Conservation (phyloP, 1,139 yeast species). For the Candida glucosophila region DNA sequence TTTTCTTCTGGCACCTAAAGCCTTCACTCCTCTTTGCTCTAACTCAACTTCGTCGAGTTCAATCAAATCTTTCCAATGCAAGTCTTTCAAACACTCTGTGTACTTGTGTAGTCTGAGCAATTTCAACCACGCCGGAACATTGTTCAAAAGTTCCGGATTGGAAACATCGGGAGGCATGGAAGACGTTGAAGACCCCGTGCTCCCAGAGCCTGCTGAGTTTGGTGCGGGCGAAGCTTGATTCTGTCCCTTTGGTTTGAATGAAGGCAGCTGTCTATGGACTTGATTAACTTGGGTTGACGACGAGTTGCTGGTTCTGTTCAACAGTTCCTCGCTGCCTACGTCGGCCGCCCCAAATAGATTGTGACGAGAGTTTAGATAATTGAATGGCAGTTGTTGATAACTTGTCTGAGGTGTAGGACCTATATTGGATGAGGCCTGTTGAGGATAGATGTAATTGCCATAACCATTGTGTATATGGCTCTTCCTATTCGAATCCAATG, state of each 20-base stretch:
- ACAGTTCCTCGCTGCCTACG: constrained; percentile 33
- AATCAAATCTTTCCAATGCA: constrained; percentile 74
- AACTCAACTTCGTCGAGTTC: constrained; percentile 61
- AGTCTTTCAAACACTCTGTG: constrained; percentile 70
- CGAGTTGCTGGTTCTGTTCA: constrained; percentile 28
- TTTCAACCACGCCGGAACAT: constrained; percentile 90
- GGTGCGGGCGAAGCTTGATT: neutral
- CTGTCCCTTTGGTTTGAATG: constrained; percentile 1
- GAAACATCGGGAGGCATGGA: constrained; percentile 61
- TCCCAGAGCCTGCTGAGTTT: constrained; percentile 1
- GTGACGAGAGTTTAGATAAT: too few relatives aligned
- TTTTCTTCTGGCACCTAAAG: constrained; percentile 91
- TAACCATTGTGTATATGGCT: constrained; percentile 7
- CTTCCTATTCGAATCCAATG: constrained; percentile 47
- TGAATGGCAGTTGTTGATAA: too few relatives aligned
- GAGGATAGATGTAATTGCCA: constrained; percentile 1
- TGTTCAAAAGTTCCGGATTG: constrained; percentile 54
- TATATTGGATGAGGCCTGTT: neutral
- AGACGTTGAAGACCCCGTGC: constrained; percentile 10
- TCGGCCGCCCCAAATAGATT: too few relatives aligned
- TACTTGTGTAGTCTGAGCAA: constrained; percentile 86
- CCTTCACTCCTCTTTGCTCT: constrained; percentile 77
- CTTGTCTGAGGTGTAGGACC: constrained; percentile 3
- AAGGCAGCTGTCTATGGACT: neutral
- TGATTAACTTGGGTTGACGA: constrained; percentile 26